Conservation (phyloP, 148 eudicot species). For the Fagopyrum homotropicum region DNA sequence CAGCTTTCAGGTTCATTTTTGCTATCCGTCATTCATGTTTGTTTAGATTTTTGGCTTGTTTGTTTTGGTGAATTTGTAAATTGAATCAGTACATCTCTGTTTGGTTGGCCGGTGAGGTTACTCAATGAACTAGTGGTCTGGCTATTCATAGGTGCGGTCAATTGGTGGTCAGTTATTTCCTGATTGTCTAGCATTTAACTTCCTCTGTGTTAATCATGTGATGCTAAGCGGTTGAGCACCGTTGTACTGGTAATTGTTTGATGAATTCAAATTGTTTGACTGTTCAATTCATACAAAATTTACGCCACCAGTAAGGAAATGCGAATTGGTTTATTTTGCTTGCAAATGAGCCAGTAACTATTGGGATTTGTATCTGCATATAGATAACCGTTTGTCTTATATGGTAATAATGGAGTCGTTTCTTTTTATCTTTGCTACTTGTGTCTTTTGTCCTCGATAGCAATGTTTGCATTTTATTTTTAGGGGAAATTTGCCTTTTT, state of each 20-base stretch:
- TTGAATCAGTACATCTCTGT: not conserved
- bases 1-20: conserved; percentile 35
- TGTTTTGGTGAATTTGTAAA: not conserved
- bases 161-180: not conserved
- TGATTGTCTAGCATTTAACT: not conserved
- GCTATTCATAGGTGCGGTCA: not conserved
- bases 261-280: not conserved
- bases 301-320: not conserved
- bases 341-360: not conserved
- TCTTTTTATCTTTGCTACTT: not conserved
- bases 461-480: not conserved
- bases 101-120: not conserved
- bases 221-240: not conserved
- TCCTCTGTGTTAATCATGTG: not conserved
- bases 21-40: not conserved
- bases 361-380: not conserved
- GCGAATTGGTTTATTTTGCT: not conserved
- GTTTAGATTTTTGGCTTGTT: not conserved
- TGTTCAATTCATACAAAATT: not conserved
- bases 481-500: not conserved
- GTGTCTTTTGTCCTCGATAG: not conserved
- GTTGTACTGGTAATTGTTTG: not conserved
- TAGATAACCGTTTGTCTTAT: not conserved
- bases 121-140: not conserved
- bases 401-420: not conserved